Base-by-base conservation (phyloP, 208 protist species). In the Trypanosoma lewisi region DNA sequence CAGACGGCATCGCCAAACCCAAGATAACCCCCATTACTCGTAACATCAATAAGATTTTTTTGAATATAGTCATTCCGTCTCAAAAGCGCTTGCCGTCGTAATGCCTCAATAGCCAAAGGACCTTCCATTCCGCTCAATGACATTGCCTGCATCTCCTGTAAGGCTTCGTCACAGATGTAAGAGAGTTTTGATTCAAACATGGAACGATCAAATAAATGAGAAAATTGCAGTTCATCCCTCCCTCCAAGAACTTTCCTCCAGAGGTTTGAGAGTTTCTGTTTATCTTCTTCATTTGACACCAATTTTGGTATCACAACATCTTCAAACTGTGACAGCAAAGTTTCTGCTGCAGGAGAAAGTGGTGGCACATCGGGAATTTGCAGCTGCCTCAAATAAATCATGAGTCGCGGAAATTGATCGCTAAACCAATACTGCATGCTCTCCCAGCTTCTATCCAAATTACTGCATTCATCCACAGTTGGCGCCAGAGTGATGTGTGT, bases 351-450 rank as follows among this genome's bases (percentile, higher is more conserved):
- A 11, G 85, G 50, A 19, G 85, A 91, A 23, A 93, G 77, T 12
- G 83, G 83, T 34, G 79, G 71, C 0, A 68, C 72, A 14, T 87
- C 59, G 5, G 39, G 33, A 11, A 91, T 68, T 21, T 80, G 51
- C 17, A 82, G 75, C 45, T 77, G 50, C 28, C 73, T 51, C 27
- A 95, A 59, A 56, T 81, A 92, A 33, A 88, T 39, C 7, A 77
- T 66, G 27, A 95, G 77, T 0, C 85, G 80, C 1, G 85, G 83
- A 64, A 81, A 33, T 34, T 57, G 44, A 21, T 90, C 80, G 42
- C 75, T 77, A 17, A 92, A 39, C 85, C 89, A 95, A 59, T 91
- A 87, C 59, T 78, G 63, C 77, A 95, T 67, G 30, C 70, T 78
- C 12, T 69, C 80, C 79, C 79, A 91, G 36, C 62, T 66, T 45